A percentile compares a stretch with the other conserved stretches of the same genome.
Evolutionary conservation across 1,139 yeast genomes (phyloP).

Genomic region (Geotrichum restrictum): DNA sequence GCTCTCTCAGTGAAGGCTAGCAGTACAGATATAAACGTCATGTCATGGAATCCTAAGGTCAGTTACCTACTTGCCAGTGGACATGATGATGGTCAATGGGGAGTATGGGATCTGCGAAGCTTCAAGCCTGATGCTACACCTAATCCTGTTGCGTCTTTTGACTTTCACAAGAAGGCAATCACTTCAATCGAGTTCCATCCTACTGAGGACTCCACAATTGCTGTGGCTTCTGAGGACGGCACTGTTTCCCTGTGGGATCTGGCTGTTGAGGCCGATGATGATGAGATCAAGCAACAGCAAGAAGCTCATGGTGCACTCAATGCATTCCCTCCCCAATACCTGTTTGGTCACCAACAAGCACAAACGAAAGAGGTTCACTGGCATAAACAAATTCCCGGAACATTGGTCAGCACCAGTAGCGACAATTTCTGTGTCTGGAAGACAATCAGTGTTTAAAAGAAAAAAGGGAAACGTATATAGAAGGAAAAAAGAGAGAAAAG

Average conservation of each 20-base stretch:
- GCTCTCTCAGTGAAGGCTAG: conserved; percentile 84
- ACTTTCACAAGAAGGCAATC: conserved; percentile 89
- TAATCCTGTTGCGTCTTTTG: conserved; percentile 78
- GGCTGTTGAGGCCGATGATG: conserved; percentile 96
- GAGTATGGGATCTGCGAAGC: conserved; percentile 94
- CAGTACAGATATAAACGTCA: conserved; percentile 81
- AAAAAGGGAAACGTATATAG: neutral
- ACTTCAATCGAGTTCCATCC: conserved; percentile 95
- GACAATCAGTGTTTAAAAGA: conserved; percentile 74
- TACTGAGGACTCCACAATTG: conserved; percentile 87
- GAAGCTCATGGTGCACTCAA: conserved; percentile 63
- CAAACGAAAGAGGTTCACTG: conserved; percentile 97
- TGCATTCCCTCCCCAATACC: conserved; percentile 73
- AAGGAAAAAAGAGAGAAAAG: neutral
- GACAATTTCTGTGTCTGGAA: conserved; percentile 96
- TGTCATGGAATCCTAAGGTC: conserved; percentile 90
- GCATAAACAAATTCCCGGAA: conserved; percentile 96
- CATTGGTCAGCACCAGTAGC: conserved; percentile 89
- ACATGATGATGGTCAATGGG: conserved; percentile 96
- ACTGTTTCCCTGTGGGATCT: conserved; percentile 97
- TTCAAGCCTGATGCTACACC: conserved; percentile 47
- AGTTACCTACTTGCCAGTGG: conserved; percentile 89
- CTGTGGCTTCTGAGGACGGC: conserved; percentile 93
- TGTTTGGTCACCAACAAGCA: conserved; percentile 97
- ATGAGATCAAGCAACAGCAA: conserved; percentile 76